Base-by-base conservation (phyloP, 1,139 yeast genomes). In the Pichia sp. region DNA sequence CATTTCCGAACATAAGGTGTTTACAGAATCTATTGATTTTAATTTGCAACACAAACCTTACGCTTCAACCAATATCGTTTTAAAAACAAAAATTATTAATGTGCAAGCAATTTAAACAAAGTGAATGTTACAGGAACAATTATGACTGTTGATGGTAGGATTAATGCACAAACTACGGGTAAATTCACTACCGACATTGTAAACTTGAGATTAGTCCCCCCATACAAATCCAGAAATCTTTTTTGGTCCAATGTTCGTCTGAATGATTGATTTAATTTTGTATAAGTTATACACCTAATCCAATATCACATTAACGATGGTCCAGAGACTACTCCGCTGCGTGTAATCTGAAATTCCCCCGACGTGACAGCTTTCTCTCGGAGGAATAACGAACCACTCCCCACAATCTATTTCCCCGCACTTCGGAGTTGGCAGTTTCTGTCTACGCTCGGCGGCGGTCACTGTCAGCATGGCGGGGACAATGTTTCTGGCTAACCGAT, bases 91-190 rank as follows among this genome's bases (percentile, higher is more conserved):
- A 7, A 9, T 21, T 6, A 6, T 9, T 5, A 15, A 13, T 4
- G 13, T 31, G 18, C 26, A 18, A n/a, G n/a, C 9, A n/a, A n/a
- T n/a, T n/a, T n/a, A n/a, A 10, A 28, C 9, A 20, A 8, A 8
- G 30, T 25, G n/a, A 11, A 22, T 6, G 19, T 37, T 16, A 13
- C 2, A 2, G 35, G 35, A 14, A 15, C 27, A 4, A 31, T 37
- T 19, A 37, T 37, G 40, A 31, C 31, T 6, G 15, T 31, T 14
- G 35, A 37, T 15, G 40, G 40, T n/a, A 25, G 21, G n/a, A 26
- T 37, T 2, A 37, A 31, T 16, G 13, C 31, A 4, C 7, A 31
- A 13, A 11, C 25, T 10, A 19, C 22, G 10, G 38, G 38, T 14
- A 13, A 11, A 4, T 35, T 29, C 20, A 35, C 38, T 2, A n/a